Conservation (phyloP, 2,329 filamentous ascomycete genomes). For the Colletotrichum camelliae region DNA sequence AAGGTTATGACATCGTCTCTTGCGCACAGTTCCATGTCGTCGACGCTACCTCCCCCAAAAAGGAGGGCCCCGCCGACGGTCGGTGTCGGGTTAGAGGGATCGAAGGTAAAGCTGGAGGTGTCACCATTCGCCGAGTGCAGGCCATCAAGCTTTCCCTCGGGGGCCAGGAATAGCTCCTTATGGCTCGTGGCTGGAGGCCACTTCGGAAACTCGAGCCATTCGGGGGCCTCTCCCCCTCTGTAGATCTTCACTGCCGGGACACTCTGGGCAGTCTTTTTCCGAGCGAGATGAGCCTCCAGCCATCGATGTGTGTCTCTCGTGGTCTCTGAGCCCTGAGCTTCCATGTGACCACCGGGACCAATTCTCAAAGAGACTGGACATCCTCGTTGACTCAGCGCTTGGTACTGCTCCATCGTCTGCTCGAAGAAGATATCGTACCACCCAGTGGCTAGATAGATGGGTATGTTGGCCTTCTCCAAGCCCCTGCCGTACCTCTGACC, state of each 20-base stretch:
- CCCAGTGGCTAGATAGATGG: constrained; percentile 20
- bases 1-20: constrained; percentile 28
- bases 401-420: constrained; percentile 23
- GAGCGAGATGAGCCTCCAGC: constrained; percentile 2
- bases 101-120: constrained; percentile 24
- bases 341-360: constrained; percentile 23
- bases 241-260: constrained; percentile 9
- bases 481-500: constrained; percentile 1
- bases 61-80: constrained; percentile 23
- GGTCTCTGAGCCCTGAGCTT: not conserved
- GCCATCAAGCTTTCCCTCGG: not conserved
- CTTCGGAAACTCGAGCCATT: constrained; percentile 17
- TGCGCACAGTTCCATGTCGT: constrained; percentile 23
- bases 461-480: constrained; percentile 19
- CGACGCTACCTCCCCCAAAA: constrained; percentile 13
- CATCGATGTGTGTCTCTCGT: constrained; percentile 8
- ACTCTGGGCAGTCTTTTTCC: not conserved
- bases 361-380: constrained; percentile 21
- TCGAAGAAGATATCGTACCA: constrained; percentile 25
- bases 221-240: constrained; percentile 15
- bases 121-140: not conserved
- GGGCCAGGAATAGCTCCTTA: not conserved
- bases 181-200: constrained; percentile 17
- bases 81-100: constrained; percentile 29
- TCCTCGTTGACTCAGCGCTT: constrained; percentile 7